Evolutionary conservation across 805 yeast genomes (phyloP).

Genomic region (Dipodascopsis uninucleata): DNA sequence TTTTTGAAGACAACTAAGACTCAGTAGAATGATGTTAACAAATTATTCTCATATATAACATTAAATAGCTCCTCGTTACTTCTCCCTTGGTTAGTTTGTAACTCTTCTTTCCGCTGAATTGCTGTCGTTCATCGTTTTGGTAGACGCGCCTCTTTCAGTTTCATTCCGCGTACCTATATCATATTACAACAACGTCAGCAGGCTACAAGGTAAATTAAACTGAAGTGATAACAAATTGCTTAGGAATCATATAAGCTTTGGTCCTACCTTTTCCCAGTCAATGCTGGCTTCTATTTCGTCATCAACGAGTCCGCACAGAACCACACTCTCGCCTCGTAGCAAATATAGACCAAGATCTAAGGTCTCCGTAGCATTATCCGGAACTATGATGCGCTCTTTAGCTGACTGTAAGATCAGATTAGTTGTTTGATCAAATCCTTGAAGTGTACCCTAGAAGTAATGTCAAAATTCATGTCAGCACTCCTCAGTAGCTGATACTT

Average conservation of each 20-base stretch:
- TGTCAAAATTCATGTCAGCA: no score
- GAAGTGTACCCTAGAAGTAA: conserved; percentile 26
- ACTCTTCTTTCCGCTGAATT: no score
- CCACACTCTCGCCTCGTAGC: conserved; percentile 32
- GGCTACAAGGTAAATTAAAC: not conserved
- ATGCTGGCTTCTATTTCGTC: conserved; percentile 26
- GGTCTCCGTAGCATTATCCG: conserved; percentile 28
- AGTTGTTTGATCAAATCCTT: conserved; percentile 32
- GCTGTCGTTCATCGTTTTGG: conserved; percentile 5
- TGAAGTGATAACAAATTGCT: no score
- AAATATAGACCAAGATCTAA: conserved; percentile 29
- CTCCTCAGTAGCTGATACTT: not conserved
- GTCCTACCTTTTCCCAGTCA: conserved; percentile 31
- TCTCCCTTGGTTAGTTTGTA: no score
- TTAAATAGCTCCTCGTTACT: no score
- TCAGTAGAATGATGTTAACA: no score
- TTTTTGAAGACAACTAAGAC: no score
- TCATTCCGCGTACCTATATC: conserved; percentile 25
- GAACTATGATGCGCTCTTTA: conserved; percentile 27
- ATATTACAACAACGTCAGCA: no score
- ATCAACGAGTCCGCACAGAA: conserved; percentile 31
- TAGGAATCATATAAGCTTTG: not conserved
- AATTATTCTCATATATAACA: no score
- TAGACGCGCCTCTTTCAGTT: conserved; percentile 11
- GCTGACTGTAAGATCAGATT: conserved; percentile 27